Conservation (phyloP, 768 basidiomycete genomes). For the Tricholoma sp. region DNA sequence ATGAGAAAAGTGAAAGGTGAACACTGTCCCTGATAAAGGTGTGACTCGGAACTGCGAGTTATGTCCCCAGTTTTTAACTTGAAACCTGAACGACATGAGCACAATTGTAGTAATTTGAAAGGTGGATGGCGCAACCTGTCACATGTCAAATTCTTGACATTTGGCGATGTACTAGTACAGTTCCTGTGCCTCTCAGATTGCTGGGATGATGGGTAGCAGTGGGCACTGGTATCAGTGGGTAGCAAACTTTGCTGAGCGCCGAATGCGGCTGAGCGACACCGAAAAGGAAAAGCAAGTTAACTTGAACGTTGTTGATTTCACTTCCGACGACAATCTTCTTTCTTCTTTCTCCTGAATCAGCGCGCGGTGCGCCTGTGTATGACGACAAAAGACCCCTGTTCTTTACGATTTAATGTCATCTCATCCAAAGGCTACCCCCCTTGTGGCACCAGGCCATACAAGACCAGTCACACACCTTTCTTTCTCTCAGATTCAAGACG, state of each 20-base stretch:
- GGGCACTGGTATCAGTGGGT: too few relatives aligned
- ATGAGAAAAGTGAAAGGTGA: too few relatives aligned
- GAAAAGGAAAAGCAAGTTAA: too few relatives aligned
- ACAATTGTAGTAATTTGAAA: neutral
- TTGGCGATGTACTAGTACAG: too few relatives aligned
- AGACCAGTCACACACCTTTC: slow-evolving; percentile 91
- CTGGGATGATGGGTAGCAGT: too few relatives aligned
- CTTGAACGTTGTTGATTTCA: too few relatives aligned
- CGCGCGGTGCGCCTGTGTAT: slow-evolving; percentile 56
- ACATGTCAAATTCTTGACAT: neutral
- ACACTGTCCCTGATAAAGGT: too few relatives aligned
- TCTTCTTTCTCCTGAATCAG: slow-evolving; percentile 18
- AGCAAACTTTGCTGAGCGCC: too few relatives aligned
- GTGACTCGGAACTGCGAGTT: too few relatives aligned
- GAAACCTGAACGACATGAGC: neutral
- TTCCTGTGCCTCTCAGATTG: neutral
- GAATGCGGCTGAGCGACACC: too few relatives aligned
- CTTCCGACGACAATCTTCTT: slow-evolving; percentile 4
- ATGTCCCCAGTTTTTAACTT: too few relatives aligned
- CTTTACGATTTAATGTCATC: slow-evolving; percentile 46
- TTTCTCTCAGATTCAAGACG: slow-evolving; percentile 82
- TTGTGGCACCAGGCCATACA: slow-evolving; percentile 83
- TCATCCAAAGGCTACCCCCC: slow-evolving; percentile 65
- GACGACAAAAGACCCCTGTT: slow-evolving; percentile 27
- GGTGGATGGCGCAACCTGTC: slow-evolving; percentile 1